These are phyloP conservation scores for Solanum aculeatissimum DNA, from an alignment of 305 asterid genomes.

Conservation along the genomic window DNA sequence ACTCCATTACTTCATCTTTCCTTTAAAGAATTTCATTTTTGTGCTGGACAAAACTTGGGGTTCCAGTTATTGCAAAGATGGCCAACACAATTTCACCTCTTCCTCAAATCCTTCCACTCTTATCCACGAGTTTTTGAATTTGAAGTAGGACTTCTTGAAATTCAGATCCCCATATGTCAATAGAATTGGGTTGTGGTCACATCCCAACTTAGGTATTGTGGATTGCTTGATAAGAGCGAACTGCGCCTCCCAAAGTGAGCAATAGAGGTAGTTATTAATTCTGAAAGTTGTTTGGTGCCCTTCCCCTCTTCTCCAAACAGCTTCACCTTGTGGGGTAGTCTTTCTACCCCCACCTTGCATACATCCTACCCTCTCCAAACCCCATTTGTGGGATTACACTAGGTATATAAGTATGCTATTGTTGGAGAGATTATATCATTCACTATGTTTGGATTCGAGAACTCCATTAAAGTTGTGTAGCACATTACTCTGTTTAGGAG, in stretches of 20 bases:
- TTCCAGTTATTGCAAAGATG: not conserved
- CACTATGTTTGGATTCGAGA: not conserved
- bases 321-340: too few species aligned
- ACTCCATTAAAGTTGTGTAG: not conserved
- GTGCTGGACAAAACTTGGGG: not conserved
- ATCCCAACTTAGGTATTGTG: not conserved
- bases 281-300: too few species aligned
- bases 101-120: not conserved
- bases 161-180: not conserved
- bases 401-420: not conserved
- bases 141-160: not conserved
- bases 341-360: too few species aligned
- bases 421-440: not conserved
- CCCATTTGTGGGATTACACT: too few species aligned
- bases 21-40: not conserved
- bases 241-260: not conserved
- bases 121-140: not conserved
- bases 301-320: too few species aligned
- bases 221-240: not conserved
- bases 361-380: too few species aligned
- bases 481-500: not conserved
- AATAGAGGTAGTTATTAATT: not conserved
- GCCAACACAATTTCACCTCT: not conserved
- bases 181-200: not conserved
- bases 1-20: not conserved